Base-by-base conservation (phyloP, 495 filamentous ascomycete species). In the Hypoxylon rickii region DNA sequence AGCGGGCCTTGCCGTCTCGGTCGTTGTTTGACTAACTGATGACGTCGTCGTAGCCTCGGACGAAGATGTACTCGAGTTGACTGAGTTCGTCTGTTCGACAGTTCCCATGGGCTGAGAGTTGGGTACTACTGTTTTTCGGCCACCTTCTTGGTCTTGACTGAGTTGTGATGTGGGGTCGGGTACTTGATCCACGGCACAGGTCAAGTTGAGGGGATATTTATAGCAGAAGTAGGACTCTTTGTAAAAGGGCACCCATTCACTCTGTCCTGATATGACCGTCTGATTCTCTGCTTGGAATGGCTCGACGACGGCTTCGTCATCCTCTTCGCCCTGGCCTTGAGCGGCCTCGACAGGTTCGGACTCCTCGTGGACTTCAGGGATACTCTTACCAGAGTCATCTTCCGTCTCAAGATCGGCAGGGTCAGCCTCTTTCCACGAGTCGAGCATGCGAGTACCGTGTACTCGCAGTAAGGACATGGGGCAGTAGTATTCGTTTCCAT, bases 381-480 rank as follows among this genome's bases (percentile, higher is more conserved):
- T 51, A 4, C 65, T 41, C 51, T 67, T 66, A 11, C 55, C 66
- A 13, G n/a, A 33, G 32, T 66, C 57, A 19, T 78, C 66, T 48
- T 75, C 72, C 19, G 71, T 71, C 46, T 88, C 85, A 13, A 82
- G 77, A 22, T 89, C 86, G 3, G 70, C 76, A 12, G 77, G 79
- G 13, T 76, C 76, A n/a, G 75, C 68, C 51, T 91, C 90, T 56
- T 93, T 87, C 74, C 87, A 89, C 42, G 89, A 92, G 57, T 98
- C 92, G 72, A 98, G 82, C 94, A 97, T 97, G 7, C 93, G 91
- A 20, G 90, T 96, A 11, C 94, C 94, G 72, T 98, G 94, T 8
- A 97, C 88, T 39, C 94, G 84, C 24, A 98, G 77, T 15, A 98
- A 72, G 62, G 90, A 96, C 29, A 98, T 72, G 2, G 94, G 94